Evolutionary conservation across 805 yeast genomes (phyloP).

Genomic region (Teunomyces cretensis): DNA sequence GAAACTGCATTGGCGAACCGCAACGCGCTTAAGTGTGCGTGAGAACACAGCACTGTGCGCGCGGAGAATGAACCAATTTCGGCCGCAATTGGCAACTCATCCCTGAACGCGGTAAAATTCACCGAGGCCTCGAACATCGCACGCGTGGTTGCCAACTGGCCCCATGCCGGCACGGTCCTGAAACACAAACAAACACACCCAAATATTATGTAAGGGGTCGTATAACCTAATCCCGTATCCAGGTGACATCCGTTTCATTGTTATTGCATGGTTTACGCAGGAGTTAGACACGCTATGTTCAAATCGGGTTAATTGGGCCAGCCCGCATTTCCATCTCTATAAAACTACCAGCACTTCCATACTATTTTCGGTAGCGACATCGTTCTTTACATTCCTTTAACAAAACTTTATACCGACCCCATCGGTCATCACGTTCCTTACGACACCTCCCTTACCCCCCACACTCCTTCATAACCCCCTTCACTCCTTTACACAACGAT

Average conservation of each 20-base stretch:
- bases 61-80: neutral
- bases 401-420: neutral
- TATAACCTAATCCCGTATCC: neutral
- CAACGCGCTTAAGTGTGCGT: too few species aligned
- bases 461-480: neutral
- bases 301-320: slow-evolving; percentile 2
- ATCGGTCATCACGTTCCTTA: slow-evolving; percentile 2
- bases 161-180: too few species aligned
- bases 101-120: neutral
- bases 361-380: neutral
- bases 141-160: neutral
- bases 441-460: neutral
- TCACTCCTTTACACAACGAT: slow-evolving; percentile 11
- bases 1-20: too few species aligned
- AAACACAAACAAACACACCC: too few species aligned
- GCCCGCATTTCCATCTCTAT: neutral
- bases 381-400: neutral
- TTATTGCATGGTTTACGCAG: neutral
- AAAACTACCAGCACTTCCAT: neutral
- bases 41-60: neutral
- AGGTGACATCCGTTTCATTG: neutral
- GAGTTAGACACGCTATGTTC: neutral
- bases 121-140: neutral
- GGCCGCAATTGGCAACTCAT: neutral
- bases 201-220: neutral